These are phyloP conservation scores for Trichoderma virens DNA, from an alignment of 495 filamentous ascomycete species.

Conservation along the genomic window DNA sequence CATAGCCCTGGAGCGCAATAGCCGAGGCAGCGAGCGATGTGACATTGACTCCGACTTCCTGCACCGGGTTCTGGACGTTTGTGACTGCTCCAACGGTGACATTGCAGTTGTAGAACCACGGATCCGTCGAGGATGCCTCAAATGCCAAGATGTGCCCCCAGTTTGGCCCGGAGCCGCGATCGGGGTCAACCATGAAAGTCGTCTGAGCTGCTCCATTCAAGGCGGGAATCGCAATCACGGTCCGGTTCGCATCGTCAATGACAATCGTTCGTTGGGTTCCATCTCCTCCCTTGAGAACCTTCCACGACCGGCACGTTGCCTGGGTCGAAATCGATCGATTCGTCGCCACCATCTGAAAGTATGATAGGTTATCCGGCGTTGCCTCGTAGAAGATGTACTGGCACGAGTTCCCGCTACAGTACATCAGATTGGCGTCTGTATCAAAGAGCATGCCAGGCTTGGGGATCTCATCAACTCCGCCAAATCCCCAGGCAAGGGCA, in stretches of 20 bases:
- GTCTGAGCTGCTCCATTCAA: background rate
- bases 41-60: conserved; percentile 5
- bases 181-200: background rate
- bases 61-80: background rate
- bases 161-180: background rate
- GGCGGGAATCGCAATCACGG: background rate
- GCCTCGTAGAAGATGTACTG: conserved; percentile 8
- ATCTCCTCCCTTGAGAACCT: background rate
- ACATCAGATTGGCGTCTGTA: conserved; percentile 1
- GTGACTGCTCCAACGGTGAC: conserved; percentile 1
- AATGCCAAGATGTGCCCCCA: conserved; percentile 7
- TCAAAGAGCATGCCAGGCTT: background rate
- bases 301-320: background rate
- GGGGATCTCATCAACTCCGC: background rate
- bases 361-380: background rate
- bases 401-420: background rate
- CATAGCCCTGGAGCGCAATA: conserved; percentile 6
- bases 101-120: conserved; percentile 10
- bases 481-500: background rate
- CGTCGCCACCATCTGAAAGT: background rate
- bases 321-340: background rate
- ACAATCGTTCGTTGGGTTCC: background rate
- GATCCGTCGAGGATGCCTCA: conserved; percentile 6
- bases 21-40: background rate
- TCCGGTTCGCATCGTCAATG: background rate